Conservation (phyloP, 192 early-diverging fungal species). For the Linnemannia hyalina region DNA sequence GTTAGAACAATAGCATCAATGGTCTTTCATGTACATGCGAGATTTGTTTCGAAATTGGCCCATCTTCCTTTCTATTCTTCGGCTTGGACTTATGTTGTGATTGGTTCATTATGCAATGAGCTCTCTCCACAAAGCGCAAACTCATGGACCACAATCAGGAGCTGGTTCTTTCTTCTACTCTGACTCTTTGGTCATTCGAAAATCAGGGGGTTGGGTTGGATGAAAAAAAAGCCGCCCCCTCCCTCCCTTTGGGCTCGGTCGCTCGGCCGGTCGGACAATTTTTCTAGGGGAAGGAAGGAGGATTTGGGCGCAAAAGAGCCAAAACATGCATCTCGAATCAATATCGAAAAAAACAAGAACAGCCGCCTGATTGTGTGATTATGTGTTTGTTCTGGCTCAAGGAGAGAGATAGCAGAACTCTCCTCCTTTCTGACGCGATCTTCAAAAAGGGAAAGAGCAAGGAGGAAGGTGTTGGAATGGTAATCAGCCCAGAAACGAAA, state of each 20-base stretch:
- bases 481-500: background rate
- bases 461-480: background rate
- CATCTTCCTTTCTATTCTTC: background rate
- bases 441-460: background rate
- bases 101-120: background rate
- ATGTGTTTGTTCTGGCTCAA: background rate
- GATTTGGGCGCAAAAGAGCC: background rate
- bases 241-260: background rate
- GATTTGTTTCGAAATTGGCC: no score
- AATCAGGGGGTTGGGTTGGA: background rate
- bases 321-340: background rate
- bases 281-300: no score
- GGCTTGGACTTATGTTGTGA: background rate
- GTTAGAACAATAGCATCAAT: no score
- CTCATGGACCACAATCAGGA: constrained; percentile 14
- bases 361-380: background rate
- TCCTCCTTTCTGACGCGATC: background rate
- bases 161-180: background rate
- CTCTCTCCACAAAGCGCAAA: constrained; percentile 7
- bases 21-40: no score
- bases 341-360: background rate
- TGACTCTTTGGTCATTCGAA: background rate
- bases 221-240: background rate
- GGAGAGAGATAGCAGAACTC: background rate
- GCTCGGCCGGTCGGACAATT: background rate